Percentiles rank a stretch among this genome's conserved stretches.
These are phyloP conservation scores for Hysterium pulicare DNA, from an alignment of 2,329 filamentous ascomycete species.

Conservation along the genomic window DNA sequence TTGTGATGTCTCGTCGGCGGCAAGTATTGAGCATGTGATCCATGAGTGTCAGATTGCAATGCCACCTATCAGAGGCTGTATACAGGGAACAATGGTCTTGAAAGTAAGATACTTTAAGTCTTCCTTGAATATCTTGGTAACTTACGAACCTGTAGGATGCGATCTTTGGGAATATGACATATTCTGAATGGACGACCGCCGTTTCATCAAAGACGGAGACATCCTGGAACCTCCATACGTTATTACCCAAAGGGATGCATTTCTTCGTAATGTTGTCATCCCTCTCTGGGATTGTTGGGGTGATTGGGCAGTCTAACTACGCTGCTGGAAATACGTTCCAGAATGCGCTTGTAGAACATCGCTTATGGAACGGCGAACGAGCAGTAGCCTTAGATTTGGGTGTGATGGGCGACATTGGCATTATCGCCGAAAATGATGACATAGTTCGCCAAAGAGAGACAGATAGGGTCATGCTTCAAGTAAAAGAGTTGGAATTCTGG, in stretches of 20 bases:
- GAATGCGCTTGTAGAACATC: conserved; percentile 3
- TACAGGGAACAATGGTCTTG: conserved; percentile 10
- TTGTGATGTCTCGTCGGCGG: background rate
- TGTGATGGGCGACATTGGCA: conserved; percentile 17
- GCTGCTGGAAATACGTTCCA: conserved; percentile 7
- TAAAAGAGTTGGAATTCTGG: background rate
- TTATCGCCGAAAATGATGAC: conserved; percentile 1
- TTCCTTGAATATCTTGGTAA: too few species aligned
- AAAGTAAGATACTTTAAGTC: background rate
- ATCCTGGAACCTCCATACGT: conserved; percentile 14
- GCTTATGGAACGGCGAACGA: background rate
- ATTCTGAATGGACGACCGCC: background rate
- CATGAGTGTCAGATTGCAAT: background rate
- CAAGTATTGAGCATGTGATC: background rate
- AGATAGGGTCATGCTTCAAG: background rate
- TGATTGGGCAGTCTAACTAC: conserved; percentile 7
- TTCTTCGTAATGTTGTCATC: conserved; percentile 8
- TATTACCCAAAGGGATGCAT: conserved; percentile 3
- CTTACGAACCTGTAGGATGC: background rate
- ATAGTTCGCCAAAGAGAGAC: background rate
- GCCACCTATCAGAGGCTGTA: conserved; percentile 7
- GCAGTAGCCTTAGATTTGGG: conserved; percentile 9
- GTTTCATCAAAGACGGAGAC: conserved; percentile 13
- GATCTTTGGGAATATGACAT: background rate
- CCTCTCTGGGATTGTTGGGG: conserved; percentile 1